phyloP scores from a whole-genome alignment of 1,139 yeast species.

The Kurtzmaniella quercitrusa region DNA sequence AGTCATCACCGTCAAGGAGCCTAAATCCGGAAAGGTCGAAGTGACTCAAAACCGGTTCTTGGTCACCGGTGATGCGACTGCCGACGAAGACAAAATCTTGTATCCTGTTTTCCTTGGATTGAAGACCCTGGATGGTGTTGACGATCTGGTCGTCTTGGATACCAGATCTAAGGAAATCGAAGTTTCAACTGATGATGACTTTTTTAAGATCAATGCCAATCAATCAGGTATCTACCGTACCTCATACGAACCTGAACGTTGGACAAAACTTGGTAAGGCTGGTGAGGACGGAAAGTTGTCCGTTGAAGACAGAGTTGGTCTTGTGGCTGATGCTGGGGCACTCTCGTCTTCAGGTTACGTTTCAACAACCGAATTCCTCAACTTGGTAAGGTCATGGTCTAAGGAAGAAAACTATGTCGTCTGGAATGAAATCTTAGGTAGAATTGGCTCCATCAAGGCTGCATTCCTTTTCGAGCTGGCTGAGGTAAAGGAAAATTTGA shows the following conservation, averaged over 20 bases:
- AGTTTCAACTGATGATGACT: conserved; percentile 43
- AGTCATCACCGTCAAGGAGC: conserved; percentile 50
- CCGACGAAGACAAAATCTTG: conserved; percentile 46
- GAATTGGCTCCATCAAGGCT: conserved; percentile 51
- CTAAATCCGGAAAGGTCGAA: conserved; percentile 18
- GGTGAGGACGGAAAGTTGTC: conserved; percentile 63
- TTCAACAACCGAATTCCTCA: conserved; percentile 60
- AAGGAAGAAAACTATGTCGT: conserved; percentile 68
- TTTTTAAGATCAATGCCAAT: conserved; percentile 77
- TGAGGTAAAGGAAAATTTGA: conserved; percentile 51
- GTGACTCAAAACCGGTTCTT: conserved; percentile 55
- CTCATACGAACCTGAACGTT: conserved; percentile 68
- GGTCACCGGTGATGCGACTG: conserved; percentile 49
- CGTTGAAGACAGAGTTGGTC: conserved; percentile 81
- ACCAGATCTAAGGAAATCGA: conserved; percentile 50
- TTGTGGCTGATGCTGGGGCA: conserved; percentile 78
- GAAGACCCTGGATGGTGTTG: conserved; percentile 63
- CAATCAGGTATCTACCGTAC: conserved; percentile 84
- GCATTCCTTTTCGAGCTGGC: conserved; percentile 73
- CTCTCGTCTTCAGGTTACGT: conserved; percentile 72
- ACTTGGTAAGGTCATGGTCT: conserved; percentile 65
- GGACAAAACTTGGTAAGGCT: conserved; percentile 69
- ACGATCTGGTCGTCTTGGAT: conserved; percentile 57
- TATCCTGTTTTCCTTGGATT: conserved; percentile 85
- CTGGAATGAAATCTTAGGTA: conserved; percentile 66